phyloP scores from a whole-genome alignment of 495 filamentous ascomycete genomes.

The Talaromyces adpressus region DNA sequence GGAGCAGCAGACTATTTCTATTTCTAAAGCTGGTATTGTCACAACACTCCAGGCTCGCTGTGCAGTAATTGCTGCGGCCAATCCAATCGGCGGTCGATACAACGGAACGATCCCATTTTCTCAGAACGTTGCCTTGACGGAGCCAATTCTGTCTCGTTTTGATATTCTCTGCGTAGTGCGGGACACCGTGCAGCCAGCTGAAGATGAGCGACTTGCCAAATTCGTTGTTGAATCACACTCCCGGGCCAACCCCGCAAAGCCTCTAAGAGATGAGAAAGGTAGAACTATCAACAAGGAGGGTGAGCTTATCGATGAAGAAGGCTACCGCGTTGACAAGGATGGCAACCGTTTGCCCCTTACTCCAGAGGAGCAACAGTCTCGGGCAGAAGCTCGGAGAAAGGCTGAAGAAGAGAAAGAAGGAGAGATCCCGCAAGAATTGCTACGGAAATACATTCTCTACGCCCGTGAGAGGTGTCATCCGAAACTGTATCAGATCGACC shows the following conservation, averaged over 20 bases:
- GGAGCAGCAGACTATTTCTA: slow-evolving; percentile 99
- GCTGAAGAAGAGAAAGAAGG: slow-evolving; percentile 56
- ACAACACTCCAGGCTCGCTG: slow-evolving; percentile 97
- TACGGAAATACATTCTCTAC: slow-evolving; percentile 97
- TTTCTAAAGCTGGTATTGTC: slow-evolving; percentile 98
- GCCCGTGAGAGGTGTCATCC: slow-evolving; percentile 84
- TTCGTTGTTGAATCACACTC: slow-evolving; percentile 94
- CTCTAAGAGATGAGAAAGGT: slow-evolving; percentile 46
- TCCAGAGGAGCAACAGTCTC: slow-evolving; percentile 28
- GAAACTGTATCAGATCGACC: slow-evolving; percentile 96
- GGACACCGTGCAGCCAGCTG: slow-evolving; percentile 92
- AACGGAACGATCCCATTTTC: slow-evolving; percentile 94
- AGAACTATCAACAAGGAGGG: slow-evolving; percentile 58
- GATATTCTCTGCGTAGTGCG: slow-evolving; percentile 97
- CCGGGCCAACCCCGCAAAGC: slow-evolving; percentile 69
- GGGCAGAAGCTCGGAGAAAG: slow-evolving; percentile 32
- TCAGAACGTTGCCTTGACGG: slow-evolving; percentile 93
- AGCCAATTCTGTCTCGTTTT: slow-evolving; percentile 97
- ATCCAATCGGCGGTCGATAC: slow-evolving; percentile 93
- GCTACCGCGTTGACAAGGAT: slow-evolving; percentile 33
- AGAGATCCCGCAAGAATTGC: slow-evolving; percentile 83
- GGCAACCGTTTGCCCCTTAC: slow-evolving; percentile 29
- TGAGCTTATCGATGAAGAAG: slow-evolving; percentile 38
- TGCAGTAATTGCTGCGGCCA: slow-evolving; percentile 93
- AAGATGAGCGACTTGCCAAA: slow-evolving; percentile 88